Evolutionary conservation across 208 protist genomes (phyloP).

Genomic region (Entamoeba histolytica): DNA sequence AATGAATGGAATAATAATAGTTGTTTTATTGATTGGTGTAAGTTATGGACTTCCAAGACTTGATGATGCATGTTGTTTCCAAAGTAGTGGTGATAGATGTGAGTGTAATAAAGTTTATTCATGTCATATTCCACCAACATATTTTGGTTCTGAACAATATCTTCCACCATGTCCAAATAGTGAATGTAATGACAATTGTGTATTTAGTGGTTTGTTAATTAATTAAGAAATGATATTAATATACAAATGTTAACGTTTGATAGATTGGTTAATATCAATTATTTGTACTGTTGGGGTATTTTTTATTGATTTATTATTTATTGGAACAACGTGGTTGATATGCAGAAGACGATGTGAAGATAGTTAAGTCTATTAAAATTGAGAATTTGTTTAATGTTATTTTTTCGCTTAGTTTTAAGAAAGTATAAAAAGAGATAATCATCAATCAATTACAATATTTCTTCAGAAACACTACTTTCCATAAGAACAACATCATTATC

Average conservation of each 20-base stretch:
- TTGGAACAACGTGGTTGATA: not conserved
- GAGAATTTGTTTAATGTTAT: too few species aligned
- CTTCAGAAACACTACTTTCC: not conserved
- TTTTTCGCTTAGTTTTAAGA: too few species aligned
- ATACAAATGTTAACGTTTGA: too few species aligned
- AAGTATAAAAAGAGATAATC: too few species aligned
- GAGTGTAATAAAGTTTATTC: not conserved
- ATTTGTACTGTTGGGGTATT: not conserved
- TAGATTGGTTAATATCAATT: not conserved
- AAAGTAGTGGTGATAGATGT: not conserved
- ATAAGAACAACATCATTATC: not conserved
- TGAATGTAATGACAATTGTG: not conserved
- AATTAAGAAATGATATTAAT: too few species aligned
- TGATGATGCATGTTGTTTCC: not conserved
- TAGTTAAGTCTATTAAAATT: too few species aligned
- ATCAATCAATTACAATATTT: not conserved
- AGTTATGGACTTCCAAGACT: not conserved
- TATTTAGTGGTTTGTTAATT: not conserved
- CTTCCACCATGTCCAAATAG: not conserved
- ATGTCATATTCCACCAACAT: not conserved
- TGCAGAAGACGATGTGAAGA: not conserved
- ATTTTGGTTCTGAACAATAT: not conserved
- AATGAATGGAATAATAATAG: too few species aligned
- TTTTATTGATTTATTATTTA: not conserved
- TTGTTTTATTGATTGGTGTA: too few species aligned